Base-by-base conservation (phyloP, 2,329 filamentous ascomycete genomes). In the Biscogniauxia mediterranea region DNA sequence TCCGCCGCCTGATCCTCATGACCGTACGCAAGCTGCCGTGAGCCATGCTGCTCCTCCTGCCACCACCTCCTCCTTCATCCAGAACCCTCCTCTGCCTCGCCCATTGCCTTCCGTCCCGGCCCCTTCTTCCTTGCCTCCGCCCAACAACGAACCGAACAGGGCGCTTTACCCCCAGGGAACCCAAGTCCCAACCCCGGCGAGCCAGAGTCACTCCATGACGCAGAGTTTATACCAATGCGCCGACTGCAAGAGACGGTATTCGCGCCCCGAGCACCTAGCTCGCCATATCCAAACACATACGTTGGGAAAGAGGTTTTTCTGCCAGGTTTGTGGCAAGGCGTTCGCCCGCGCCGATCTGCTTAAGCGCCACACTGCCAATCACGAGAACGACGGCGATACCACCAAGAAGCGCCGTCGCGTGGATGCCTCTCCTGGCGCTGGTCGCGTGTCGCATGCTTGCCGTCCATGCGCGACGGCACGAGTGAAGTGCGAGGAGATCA, bases 401-500 rank as follows among this genome's bases (percentile, higher is more conserved):
- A 75, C 76, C 54, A 82, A 81, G 66, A 82, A 80, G 66, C 75
- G 81, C 38, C 77, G 81, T 42, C 77, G 80, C 13, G 78, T 78
- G 56, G 76, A 77, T 52, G 71, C 79, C 1, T 79, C 79, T 0
- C 78, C 79, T 2, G 78, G 75, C 17, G 75, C 79, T 1, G 78
- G 80, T 20, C 80, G 83, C 13, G 83, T 85, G 11, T 81, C 79
- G 9, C 81, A 84, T 64, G 83, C 83, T 15, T 85, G 83, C 64
- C 77, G 78, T 23, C 73, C 80, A 9, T 85, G 83, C 64, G 82
- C 83, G 3, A 70, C 77, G 19, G 82, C 83, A 11, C 76, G 83
- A 20, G 81, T 85, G 52, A 85, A 84, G 65, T 85, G 83, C 62
- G 81, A 84, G 62, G 83, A 85, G 60, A 69, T 75, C 21, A 85